Evolutionary conservation across 495 filamentous ascomycete species (phyloP), one percentile per base, ranked within the genome.

Genomic region (Pyrenula massariospora): DNA sequence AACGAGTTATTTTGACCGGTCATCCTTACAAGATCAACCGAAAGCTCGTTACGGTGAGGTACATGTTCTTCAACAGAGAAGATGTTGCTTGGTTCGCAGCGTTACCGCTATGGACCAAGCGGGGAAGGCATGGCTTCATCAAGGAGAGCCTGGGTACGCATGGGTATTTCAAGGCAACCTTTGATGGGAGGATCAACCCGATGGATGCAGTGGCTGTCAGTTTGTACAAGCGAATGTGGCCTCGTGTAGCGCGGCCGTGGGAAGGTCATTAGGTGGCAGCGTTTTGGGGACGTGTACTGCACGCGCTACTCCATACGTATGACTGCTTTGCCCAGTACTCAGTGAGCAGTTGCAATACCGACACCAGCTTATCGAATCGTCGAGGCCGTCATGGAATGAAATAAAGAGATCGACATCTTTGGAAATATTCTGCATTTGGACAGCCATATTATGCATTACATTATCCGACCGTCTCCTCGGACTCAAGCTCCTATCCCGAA

Each of bases 1-100:
- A 98, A 72, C 85, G 93, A 55, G 84, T 93, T 59, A 91, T 97
- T 58, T 77, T 98, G 55, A 95, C 93, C 0, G 93, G 93, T 47
- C 93, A 97, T 67, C 92, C 94, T 0, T 95, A 87, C 74, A 96
- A 98, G 76, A 97, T 98, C 63, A 91, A 98, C 80, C 93, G 92
- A 75, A 89, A 87, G 69, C 73, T 97, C 22, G 94, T 97, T 55
- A 97, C 94, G 0, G 83, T 98, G 22, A 85, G 93, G 22, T 97
- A 97, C 78, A 97, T 98, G 93, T 98, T 98, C 77, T 98, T 98
- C 81, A 95, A 95, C 71, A 68, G 80, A 15, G 89, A 95, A 69
- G 94, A 98, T 65, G 86, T 98, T 49, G 77, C 84, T 60, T 98
- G 90, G 90, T 98, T 97, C 77, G 95, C 95, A 70, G 91, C 91